Conservation (phyloP, 257 asterid genomes). For the Salvia miltiorrhiza region DNA sequence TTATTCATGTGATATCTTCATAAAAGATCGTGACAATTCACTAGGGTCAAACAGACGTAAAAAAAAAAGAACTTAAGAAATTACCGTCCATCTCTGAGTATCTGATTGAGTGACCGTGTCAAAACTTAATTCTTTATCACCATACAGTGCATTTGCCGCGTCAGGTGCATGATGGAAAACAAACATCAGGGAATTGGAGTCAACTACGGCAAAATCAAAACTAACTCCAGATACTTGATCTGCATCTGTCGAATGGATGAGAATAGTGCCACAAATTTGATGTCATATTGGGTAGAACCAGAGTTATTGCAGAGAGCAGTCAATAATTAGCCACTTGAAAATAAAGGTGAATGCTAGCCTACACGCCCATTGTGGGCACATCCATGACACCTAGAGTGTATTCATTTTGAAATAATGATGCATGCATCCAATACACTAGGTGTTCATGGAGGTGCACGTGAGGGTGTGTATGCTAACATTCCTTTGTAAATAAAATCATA, state of each 20-base stretch:
- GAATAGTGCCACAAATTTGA: conserved; percentile 7
- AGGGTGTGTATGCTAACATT: not conserved
- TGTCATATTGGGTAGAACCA: not conserved
- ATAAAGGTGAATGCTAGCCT: not conserved
- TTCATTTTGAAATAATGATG: too few species aligned
- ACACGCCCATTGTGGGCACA: not conserved
- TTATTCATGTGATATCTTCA: not conserved
- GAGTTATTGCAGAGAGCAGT: not conserved
- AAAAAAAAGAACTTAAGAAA: conserved; percentile 21
- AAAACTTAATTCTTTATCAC: conserved; percentile 46
- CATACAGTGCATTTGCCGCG: conserved; percentile 58
- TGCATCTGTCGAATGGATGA: conserved; percentile 49
- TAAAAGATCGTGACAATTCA: not conserved
- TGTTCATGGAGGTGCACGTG: too few species aligned
- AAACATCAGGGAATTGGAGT: conserved; percentile 83
- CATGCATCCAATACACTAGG: not conserved
- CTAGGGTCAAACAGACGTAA: not conserved
- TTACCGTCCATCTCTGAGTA: conserved; percentile 79
- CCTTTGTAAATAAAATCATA: not conserved
- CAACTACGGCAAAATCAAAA: conserved; percentile 81
- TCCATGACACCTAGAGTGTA: too few species aligned
- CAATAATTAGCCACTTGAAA: conserved; percentile 1
- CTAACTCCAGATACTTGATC: conserved; percentile 58
- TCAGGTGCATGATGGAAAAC: conserved; percentile 88
- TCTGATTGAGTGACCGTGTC: conserved; percentile 46